Conservation (phyloP, 441 rosid species). For the Euphorbia celastroides region DNA sequence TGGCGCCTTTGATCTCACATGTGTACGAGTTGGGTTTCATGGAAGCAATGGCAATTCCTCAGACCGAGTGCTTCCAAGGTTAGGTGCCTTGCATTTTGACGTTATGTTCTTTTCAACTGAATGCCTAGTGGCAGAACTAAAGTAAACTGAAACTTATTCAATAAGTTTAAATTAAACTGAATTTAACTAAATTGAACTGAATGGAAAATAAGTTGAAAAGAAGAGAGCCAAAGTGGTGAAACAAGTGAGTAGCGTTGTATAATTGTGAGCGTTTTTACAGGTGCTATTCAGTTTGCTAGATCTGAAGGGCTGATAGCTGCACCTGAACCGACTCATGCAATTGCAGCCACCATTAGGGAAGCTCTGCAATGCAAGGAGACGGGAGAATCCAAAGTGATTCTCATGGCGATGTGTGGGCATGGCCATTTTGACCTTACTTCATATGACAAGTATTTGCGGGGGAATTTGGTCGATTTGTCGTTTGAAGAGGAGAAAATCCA, state of each 20-base stretch:
- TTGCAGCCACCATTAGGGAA: conserved; percentile 88
- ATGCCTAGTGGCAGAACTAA: too few species aligned
- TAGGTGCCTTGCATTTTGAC: neutral
- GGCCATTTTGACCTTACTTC: conserved; percentile 88
- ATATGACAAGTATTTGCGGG: conserved; percentile 69
- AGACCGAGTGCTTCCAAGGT: conserved; percentile 81
- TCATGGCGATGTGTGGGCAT: conserved; percentile 92
- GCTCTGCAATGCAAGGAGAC: conserved; percentile 74
- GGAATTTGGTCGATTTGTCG: conserved; percentile 66
- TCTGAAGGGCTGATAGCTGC: conserved; percentile 86
- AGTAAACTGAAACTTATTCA: too few species aligned
- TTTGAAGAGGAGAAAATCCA: conserved; percentile 57
- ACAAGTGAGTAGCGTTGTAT: neutral
- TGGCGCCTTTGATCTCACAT: conserved; percentile 89
- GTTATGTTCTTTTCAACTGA: too few species aligned
- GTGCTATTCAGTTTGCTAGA: conserved; percentile 81
- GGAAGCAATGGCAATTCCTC: conserved; percentile 88
- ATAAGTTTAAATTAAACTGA: too few species aligned
- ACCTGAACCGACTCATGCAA: conserved; percentile 91
- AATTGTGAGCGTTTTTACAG: conserved; percentile 29
- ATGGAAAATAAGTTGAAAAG: too few species aligned
- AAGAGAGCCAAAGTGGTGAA: too few species aligned
- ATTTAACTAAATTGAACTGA: too few species aligned
- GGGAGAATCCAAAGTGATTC: conserved; percentile 80
- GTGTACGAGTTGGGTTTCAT: conserved; percentile 71